Conservation (phyloP, 768 basidiomycete species). For the Cystobasidium onofrii region DNA sequence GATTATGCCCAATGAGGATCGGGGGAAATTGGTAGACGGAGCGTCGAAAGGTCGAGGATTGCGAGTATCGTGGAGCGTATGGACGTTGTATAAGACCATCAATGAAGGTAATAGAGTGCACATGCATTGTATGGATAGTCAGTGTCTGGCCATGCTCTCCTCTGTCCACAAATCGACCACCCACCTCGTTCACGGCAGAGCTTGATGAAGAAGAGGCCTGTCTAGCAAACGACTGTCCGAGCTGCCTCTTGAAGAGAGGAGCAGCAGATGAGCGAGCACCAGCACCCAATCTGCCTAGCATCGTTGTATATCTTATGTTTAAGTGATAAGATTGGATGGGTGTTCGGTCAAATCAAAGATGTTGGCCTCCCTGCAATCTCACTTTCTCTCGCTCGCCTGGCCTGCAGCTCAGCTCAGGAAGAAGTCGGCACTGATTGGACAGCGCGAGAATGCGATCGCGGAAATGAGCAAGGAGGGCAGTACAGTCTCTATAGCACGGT, state of each 20-base stretch:
- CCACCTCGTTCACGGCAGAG: not conserved
- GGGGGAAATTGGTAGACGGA: conserved; percentile 2
- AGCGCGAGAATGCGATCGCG: not conserved
- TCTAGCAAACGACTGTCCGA: not conserved
- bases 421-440: conserved; percentile 16
- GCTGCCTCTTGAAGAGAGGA: conserved; percentile 3
- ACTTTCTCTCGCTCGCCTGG: not conserved
- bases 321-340: too few relatives aligned
- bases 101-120: not conserved
- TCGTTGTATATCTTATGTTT: not conserved
- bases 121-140: not conserved
- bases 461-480: not conserved
- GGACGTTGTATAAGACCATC: not conserved
- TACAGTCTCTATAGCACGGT: not conserved
- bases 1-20: conserved; percentile 12
- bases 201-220: not conserved
- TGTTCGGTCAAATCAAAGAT: too few relatives aligned
- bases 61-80: not conserved
- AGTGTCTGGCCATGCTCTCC: too few relatives aligned
- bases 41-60: not conserved
- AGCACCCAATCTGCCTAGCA: conserved; percentile 20
- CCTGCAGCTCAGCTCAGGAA: not conserved
- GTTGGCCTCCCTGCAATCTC: too few relatives aligned
- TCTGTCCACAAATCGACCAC: not conserved
- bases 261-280: not conserved